These are phyloP conservation scores for Leccinum fallax DNA, from an alignment of 1,284 basidiomycete genomes.

Conservation along the genomic window DNA sequence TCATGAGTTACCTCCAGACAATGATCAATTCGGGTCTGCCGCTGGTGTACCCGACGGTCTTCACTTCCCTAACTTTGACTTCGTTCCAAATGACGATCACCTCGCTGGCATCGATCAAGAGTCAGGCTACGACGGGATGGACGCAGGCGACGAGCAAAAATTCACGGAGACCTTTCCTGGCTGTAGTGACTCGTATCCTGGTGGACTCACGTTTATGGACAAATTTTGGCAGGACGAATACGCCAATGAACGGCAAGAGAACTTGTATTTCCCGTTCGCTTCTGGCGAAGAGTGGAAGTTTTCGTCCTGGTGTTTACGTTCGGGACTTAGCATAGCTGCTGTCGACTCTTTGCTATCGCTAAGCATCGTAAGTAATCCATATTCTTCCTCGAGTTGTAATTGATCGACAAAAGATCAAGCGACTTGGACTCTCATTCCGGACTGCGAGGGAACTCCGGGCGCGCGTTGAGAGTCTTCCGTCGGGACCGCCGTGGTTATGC, in stretches of 20 bases:
- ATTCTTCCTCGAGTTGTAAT: not conserved
- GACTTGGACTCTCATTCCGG: not conserved
- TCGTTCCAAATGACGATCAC: too few species aligned
- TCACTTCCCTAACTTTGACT: too few species aligned
- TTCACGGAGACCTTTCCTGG: not conserved
- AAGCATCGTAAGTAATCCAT: not conserved
- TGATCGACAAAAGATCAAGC: not conserved
- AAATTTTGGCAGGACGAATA: not conserved
- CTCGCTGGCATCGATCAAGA: too few species aligned
- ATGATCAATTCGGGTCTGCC: not conserved
- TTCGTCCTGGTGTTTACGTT: not conserved
- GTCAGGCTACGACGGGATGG: too few species aligned
- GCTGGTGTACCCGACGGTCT: not conserved
- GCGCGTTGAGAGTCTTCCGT: not conserved
- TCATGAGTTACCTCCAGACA: not conserved
- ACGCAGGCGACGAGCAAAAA: not conserved
- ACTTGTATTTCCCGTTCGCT: not conserved
- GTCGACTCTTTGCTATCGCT: not conserved
- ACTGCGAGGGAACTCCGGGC: not conserved
- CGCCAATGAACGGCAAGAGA: not conserved
- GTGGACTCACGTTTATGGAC: not conserved
- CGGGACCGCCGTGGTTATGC: not conserved
- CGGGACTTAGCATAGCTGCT: not conserved
- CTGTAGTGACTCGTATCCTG: not conserved
- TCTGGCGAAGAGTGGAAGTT: not conserved